Evolutionary conservation across 192 early-diverging fungal species (phyloP), one percentile per base, ranked within the genome.

Genomic region (Kappamyces sp.): DNA sequence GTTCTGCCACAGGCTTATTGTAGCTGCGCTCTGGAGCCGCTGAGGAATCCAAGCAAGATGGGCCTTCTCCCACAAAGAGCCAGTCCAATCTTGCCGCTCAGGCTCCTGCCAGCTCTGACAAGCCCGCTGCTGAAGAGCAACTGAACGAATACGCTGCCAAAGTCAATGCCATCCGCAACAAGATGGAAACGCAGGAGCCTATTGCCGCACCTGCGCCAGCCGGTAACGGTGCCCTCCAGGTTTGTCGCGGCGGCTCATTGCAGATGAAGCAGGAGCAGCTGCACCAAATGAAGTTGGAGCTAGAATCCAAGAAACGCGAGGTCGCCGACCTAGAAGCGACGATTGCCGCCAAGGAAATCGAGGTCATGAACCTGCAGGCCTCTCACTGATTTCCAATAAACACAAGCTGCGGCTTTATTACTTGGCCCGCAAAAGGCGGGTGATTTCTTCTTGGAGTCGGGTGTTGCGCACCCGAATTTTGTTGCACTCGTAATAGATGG

Each of bases 211-310:
- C 33, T 31, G 9, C 12, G 49, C 12, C 49, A 9, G 33, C 36
- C 5, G 36, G 33, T 0, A 7, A 5, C 31, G 8, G 6, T 8
- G 49, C 12, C 6, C 49, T 51, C 49, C 31, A 51, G 49, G 49
- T n/a, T 33, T 15, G 31, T 40, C 42, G 9, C 38, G 33, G 8
- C 32, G 23, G 15, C 38, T 59, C 46, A 59, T 2, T 38, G 9
- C 49, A 59, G 57, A 59, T 59, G 35, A 35, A 39, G 15, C 13
- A 59, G 48, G 57, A 59, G 37, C 44, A 59, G 46, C 13, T 59
- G 42, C 44, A 43, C 23, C n/a, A 32, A 36, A 12, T 59, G 10
- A 40, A 59, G 57, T 48, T 34, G 5, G 39, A 59, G 5, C 23
- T 59, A 47, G 57, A 59, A 38, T 23, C 32, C 2, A 40, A 40